phyloP scores from a whole-genome alignment of 2,329 filamentous ascomycete species.

The Aciculosporium take region DNA sequence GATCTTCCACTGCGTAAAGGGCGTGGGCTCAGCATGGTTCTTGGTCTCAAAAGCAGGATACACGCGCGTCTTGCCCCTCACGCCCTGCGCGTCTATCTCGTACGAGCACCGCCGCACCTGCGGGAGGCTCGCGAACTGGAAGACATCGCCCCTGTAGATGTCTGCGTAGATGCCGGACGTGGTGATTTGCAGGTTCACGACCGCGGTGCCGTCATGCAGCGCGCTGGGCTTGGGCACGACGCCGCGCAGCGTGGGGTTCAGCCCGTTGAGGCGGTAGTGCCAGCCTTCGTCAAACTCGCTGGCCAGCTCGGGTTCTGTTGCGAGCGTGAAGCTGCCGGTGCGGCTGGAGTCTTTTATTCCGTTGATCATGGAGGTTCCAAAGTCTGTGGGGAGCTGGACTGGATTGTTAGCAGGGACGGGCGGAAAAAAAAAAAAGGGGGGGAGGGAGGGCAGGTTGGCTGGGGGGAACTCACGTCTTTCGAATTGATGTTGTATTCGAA shows the following conservation, averaged over 20 bases:
- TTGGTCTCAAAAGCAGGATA: background rate
- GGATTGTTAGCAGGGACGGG: background rate
- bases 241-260: background rate
- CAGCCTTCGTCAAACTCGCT: background rate
- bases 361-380: background rate
- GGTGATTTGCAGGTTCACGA: background rate
- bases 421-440: background rate
- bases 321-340: background rate
- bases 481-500: background rate
- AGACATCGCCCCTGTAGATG: background rate
- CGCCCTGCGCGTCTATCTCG: background rate
- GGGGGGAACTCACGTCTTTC: background rate
- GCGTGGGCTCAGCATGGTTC: background rate
- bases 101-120: background rate
- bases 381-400: background rate
- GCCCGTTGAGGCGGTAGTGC: conserved; percentile 1
- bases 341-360: background rate
- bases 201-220: background rate
- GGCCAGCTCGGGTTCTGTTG: background rate
- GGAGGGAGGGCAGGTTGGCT: background rate
- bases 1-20: background rate
- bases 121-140: background rate
- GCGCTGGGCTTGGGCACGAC: background rate
- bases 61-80: background rate
- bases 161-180: background rate